Evolutionary conservation across 441 rosid species (phyloP).

Genomic region (Dalechampia spathulata): DNA sequence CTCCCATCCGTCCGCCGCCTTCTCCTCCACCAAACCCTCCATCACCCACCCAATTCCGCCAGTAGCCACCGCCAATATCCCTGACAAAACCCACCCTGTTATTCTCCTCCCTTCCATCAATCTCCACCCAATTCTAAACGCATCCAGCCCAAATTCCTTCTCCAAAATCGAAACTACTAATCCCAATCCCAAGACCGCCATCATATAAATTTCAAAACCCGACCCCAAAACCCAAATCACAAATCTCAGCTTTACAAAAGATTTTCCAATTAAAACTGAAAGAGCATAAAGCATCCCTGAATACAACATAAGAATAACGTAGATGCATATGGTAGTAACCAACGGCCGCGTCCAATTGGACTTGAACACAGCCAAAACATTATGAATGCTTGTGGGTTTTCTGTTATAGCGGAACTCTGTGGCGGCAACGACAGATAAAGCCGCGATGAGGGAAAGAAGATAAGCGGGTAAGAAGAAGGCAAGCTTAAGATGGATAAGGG

Average conservation of each 20-base stretch:
- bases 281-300: constrained; percentile 24
- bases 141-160: constrained; percentile 48
- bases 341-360: constrained; percentile 36
- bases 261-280: constrained; percentile 16
- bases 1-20: constrained; percentile 21
- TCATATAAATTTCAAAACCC: constrained; percentile 34
- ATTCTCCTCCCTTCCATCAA: constrained; percentile 51
- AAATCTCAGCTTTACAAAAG: constrained; percentile 17
- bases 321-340: constrained; percentile 48
- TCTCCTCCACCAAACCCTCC: constrained; percentile 40
- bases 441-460: constrained; percentile 47
- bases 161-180: constrained; percentile 58
- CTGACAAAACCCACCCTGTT: constrained; percentile 45
- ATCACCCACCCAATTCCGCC: constrained; percentile 43
- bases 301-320: constrained; percentile 37
- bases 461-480: constrained; percentile 39
- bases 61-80: constrained; percentile 35
- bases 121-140: constrained; percentile 34
- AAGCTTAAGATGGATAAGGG: constrained; percentile 47
- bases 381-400: constrained; percentile 19
- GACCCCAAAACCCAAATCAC: constrained; percentile 23
- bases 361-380: constrained; percentile 26
- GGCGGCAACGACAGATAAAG: constrained; percentile 35
- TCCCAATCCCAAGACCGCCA: constrained; percentile 48
- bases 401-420: constrained; percentile 25